Percentiles rank a stretch among this genome's conserved stretches.
These are phyloP conservation scores for Fusarium mexicanum DNA, from an alignment of 2,329 filamentous ascomycete genomes.

Conservation along the genomic window DNA sequence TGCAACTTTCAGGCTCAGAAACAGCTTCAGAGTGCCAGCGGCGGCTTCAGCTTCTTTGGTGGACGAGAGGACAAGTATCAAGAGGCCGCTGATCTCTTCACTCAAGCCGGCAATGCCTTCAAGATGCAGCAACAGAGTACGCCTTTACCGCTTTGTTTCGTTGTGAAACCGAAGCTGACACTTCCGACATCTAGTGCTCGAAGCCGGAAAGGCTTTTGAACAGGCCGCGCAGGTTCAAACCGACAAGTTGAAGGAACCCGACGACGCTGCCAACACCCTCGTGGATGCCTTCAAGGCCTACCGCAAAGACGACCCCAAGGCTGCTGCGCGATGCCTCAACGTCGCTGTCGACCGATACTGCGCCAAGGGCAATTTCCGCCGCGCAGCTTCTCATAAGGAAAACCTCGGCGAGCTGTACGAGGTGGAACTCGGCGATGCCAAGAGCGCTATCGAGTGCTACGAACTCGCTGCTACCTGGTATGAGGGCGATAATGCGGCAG, in stretches of 20 bases:
- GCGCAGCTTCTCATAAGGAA: constrained; percentile 91
- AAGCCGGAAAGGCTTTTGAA: constrained; percentile 89
- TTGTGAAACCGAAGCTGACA: constrained; percentile 15
- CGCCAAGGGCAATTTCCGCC: constrained; percentile 86
- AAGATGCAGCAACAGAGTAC: constrained; percentile 85
- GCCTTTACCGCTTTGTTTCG: constrained; percentile 37
- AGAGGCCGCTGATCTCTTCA: constrained; percentile 86
- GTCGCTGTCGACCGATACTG: constrained; percentile 88
- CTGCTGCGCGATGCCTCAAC: constrained; percentile 83
- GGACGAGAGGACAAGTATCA: constrained; percentile 89
- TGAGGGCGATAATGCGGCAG: constrained; percentile 84
- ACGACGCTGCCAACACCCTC: constrained; percentile 89
- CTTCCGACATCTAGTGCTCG: constrained; percentile 68
- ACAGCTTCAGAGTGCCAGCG: constrained; percentile 74
- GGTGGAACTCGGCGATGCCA: constrained; percentile 79
- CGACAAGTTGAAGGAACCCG: constrained; percentile 85
- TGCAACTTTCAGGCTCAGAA: constrained; percentile 79
- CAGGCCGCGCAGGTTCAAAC: constrained; percentile 83
- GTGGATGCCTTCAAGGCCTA: constrained; percentile 97
- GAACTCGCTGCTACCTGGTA: constrained; percentile 90
- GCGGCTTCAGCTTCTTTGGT: constrained; percentile 91
- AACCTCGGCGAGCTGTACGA: constrained; percentile 88
- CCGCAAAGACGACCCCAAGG: constrained; percentile 82
- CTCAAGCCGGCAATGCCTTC: constrained; percentile 91
- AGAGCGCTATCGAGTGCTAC: constrained; percentile 83